A percentile compares a stretch with the other conserved stretches of the same genome.
phyloP scores from a whole-genome alignment of 306 rosid genomes.

The Fagus crenata region DNA sequence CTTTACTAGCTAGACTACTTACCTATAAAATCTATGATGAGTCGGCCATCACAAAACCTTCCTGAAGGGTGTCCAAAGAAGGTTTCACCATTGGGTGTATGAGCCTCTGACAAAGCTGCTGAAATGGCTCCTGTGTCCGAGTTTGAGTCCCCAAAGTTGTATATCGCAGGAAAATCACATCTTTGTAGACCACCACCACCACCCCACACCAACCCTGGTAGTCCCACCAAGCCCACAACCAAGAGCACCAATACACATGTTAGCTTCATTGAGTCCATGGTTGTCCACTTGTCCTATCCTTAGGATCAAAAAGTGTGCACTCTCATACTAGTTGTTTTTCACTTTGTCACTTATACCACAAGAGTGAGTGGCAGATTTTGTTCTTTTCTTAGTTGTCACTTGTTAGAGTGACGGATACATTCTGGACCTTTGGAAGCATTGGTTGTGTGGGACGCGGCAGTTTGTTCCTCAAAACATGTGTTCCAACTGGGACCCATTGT shows the following conservation, averaged over 20 bases:
- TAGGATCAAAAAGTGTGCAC: too few relatives aligned
- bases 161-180: conserved; percentile 69
- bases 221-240: conserved; percentile 19
- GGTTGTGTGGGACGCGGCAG: too few relatives aligned
- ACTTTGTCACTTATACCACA: not conserved
- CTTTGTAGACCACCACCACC: conserved; percentile 19
- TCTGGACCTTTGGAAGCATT: too few relatives aligned
- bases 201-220: not conserved
- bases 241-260: conserved; percentile 19
- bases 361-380: not conserved
- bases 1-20: conserved; percentile 13
- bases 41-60: conserved; percentile 79
- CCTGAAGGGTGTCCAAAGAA: conserved; percentile 76
- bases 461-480: too few relatives aligned
- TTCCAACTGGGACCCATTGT: too few relatives aligned
- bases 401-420: too few relatives aligned
- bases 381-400: too few relatives aligned
- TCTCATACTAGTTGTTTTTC: not conserved
- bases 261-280: conserved; percentile 22
- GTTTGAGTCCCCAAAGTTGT: conserved; percentile 95
- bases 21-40: conserved; percentile 72
- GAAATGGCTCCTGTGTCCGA: conserved; percentile 80
- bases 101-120: conserved; percentile 49
- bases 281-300: not conserved
- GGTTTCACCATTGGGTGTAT: conserved; percentile 74